Base-by-base conservation (phyloP, 148 eudicot species). In the Suaeda aralocaspica region DNA sequence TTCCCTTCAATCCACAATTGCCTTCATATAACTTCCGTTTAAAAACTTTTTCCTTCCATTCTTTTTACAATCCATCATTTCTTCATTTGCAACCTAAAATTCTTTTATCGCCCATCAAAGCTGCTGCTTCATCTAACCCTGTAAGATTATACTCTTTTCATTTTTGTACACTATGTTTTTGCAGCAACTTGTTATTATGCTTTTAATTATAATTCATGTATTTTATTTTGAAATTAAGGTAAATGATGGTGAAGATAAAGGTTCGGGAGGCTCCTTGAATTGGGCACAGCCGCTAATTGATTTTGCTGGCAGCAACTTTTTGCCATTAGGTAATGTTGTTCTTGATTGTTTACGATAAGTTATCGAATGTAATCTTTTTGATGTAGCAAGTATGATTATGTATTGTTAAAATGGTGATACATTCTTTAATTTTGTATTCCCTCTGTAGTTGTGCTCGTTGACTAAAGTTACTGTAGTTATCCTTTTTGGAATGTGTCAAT, bases 271-370 rank as follows among this genome's bases (percentile, higher is more conserved):
- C 45, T 60, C 34, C 60, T 68, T 70, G 63, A 72, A 52, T 60
- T 79, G 73, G 80, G 73, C 78, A 36, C 70, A 67, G 8, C 61
- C 75, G 9, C 34, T 88, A 36, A 41, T 79, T 45, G 76, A 77
- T 52, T 81, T 89, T 67, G 80, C 75, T 16, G 46, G 80, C 25
- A 73, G 72, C 74, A 86, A 89, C 75, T 83, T 89, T 77, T 87
- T 89, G 49, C 95, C 91, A 19, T 79, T 89, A 73, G 94, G 94
- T 88, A 82, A 59, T 69, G 25, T 28, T 58, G 57, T 21, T 34
- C 50, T 57, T 36, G 18, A 1, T 44, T 69, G 62, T 31, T 21
- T 19, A 31, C 19, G 21, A 14, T 49, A 45, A 5, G 6, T 45
- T 45, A 8, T 45, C 13, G 15, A 4, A 36, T 36, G 41, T n/a